Conservation (phyloP, 2,329 filamentous ascomycete species). For the Xylaria sp. region DNA sequence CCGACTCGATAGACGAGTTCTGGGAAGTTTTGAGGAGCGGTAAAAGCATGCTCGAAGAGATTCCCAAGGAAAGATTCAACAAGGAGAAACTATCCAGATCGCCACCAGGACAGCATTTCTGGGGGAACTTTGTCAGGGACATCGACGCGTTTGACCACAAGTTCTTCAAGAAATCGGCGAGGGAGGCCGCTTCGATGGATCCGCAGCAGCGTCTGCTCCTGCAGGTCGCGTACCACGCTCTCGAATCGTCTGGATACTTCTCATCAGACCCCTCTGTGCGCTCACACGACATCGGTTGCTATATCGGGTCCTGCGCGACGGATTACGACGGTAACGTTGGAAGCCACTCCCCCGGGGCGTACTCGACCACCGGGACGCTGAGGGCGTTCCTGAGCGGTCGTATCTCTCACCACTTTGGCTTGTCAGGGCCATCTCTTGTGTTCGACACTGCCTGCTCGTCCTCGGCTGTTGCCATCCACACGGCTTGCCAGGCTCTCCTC, state of each 20-base stretch:
- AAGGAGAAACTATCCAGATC: constrained; percentile 16
- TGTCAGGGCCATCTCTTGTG: constrained; percentile 37
- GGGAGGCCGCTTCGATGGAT: constrained; percentile 52
- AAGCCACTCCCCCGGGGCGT: constrained; percentile 59
- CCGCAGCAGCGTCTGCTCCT: constrained; percentile 68
- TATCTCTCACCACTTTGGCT: constrained; percentile 44
- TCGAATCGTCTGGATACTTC: constrained; percentile 61
- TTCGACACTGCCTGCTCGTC: constrained; percentile 45
- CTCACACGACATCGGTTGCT: constrained; percentile 21
- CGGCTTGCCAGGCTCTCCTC: constrained; percentile 40
- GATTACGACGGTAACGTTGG: constrained; percentile 67
- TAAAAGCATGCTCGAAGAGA: background rate
- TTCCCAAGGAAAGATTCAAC: background rate
- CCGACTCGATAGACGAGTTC: background rate
- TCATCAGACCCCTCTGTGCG: constrained; percentile 24
- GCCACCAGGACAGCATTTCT: constrained; percentile 13
- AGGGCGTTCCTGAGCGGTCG: constrained; percentile 45
- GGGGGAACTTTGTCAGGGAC: constrained; percentile 23
- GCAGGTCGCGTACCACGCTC: constrained; percentile 68
- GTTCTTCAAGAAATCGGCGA: constrained; percentile 34
- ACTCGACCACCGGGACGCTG: constrained; percentile 44
- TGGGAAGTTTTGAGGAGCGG: background rate
- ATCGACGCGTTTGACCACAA: constrained; percentile 28
- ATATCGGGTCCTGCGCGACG: constrained; percentile 28
- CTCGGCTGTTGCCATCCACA: constrained; percentile 43